Conservation (phyloP, 495 filamentous ascomycete genomes). For the Clohesyomyces aquaticus region DNA sequence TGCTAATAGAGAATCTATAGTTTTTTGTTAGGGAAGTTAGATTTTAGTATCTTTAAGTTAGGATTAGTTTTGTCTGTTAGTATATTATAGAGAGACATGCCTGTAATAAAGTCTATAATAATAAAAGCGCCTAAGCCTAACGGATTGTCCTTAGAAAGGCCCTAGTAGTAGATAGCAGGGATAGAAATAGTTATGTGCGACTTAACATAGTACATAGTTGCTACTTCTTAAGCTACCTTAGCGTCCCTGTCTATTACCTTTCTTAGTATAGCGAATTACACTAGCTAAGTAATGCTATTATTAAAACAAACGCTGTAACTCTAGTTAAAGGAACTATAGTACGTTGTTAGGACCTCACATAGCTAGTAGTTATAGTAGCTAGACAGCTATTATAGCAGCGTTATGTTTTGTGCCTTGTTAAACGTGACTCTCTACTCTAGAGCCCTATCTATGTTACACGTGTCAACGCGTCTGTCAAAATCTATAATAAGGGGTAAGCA, state of each 20-base stretch:
- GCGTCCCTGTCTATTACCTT: constrained; percentile 20
- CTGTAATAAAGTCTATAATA: constrained; percentile 23
- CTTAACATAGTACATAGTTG: constrained; percentile 24
- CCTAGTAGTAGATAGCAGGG: constrained; percentile 19
- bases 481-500: too few relatives aligned
- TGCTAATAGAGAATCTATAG: constrained; percentile 19
- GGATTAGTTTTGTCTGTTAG: constrained; percentile 17
- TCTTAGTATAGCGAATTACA: constrained; percentile 20
- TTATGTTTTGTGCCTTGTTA: too few relatives aligned
- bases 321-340: constrained; percentile 24
- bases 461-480: too few relatives aligned
- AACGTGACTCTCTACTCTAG: too few relatives aligned
- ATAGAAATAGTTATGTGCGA: constrained; percentile 22
- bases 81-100: constrained; percentile 16
- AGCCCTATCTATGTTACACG: too few relatives aligned
- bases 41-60: constrained; percentile 22
- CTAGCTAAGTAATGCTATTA: constrained; percentile 19
- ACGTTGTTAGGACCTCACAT: constrained; percentile 16
- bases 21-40: constrained; percentile 14
- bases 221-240: constrained; percentile 26
- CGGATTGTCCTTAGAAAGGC: constrained; percentile 26
- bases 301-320: constrained; percentile 23
- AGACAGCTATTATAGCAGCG: constrained; percentile 19
- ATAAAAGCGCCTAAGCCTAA: constrained; percentile 22
- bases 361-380: constrained; percentile 8